Percentiles rank a stretch among this genome's conserved stretches.
Evolutionary conservation across 1,284 basidiomycete genomes (phyloP).

Genomic region (Cystobasidium sp.): DNA sequence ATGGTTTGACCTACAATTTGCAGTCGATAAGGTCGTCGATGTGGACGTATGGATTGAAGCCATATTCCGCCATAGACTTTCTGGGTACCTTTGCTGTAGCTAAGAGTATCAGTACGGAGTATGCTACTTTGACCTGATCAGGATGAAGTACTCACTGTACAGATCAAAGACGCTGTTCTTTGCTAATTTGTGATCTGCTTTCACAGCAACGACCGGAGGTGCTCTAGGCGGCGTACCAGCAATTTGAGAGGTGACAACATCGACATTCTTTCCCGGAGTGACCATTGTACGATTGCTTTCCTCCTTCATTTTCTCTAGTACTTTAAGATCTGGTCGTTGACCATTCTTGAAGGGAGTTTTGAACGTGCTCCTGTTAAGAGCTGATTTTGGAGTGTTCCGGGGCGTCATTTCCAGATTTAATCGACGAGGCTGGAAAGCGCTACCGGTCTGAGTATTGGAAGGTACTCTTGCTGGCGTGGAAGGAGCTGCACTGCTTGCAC

Average conservation of each 20-base stretch:
- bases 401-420: conserved; percentile 51
- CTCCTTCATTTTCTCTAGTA: conserved; percentile 1
- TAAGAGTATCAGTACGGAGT: background rate
- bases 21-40: conserved; percentile 20
- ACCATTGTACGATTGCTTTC: conserved; percentile 21
- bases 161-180: conserved; percentile 39
- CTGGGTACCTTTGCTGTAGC: background rate
- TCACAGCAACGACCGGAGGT: background rate
- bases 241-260: conserved; percentile 6
- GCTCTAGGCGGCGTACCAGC: background rate
- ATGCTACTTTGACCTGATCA: background rate
- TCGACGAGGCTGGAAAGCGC: background rate
- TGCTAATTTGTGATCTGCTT: conserved; percentile 11
- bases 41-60: conserved; percentile 3
- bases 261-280: conserved; percentile 9
- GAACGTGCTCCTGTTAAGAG: conserved; percentile 46
- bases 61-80: conserved; percentile 35
- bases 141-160: conserved; percentile 15
- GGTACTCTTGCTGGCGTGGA: conserved; percentile 13
- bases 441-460: background rate
- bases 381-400: conserved; percentile 44
- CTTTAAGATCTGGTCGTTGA: conserved; percentile 41
- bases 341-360: conserved; percentile 52
- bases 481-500: background rate
- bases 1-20: conserved; percentile 4